A percentile compares a stretch with the other conserved stretches of the same genome.
phyloP scores from a whole-genome alignment of 208 protist genomes.

The Trichomonas vaginalis region DNA sequence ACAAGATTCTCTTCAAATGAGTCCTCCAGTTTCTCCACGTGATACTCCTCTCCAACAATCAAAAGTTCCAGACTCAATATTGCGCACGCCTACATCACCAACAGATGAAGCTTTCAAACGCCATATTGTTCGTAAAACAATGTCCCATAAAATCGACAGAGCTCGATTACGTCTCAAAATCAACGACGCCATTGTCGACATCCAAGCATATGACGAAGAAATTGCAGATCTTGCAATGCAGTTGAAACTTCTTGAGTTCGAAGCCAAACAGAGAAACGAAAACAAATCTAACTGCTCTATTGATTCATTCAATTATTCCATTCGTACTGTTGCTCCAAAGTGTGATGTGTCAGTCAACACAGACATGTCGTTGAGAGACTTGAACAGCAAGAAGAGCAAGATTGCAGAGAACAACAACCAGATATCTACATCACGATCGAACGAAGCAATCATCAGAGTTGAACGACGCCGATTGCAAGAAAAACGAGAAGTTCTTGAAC shows the following conservation, averaged over 20 bases:
- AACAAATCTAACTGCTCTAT: neutral
- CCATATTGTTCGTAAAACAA: neutral
- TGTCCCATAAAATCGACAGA: neutral
- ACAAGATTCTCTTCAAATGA: neutral
- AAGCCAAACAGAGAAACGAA: neutral
- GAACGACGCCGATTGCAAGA: neutral
- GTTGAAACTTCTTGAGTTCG: neutral
- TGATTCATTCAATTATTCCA: neutral
- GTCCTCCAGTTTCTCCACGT: neutral
- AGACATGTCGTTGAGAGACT: neutral
- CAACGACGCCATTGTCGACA: neutral
- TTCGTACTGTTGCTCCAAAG: neutral
- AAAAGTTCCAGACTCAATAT: neutral
- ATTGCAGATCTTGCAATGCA: neutral
- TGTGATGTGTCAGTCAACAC: neutral
- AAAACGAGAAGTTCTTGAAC: neutral
- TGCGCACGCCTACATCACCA: neutral
- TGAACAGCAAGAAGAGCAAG: neutral
- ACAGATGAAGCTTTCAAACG: neutral
- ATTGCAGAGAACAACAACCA: neutral
- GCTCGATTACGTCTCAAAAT: neutral
- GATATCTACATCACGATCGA: neutral
- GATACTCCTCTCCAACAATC: neutral
- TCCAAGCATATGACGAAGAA: neutral
- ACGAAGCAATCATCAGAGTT: neutral